Evolutionary conservation across 192 early-diverging fungal species (phyloP).

Genomic region (Coemansia sp.): DNA sequence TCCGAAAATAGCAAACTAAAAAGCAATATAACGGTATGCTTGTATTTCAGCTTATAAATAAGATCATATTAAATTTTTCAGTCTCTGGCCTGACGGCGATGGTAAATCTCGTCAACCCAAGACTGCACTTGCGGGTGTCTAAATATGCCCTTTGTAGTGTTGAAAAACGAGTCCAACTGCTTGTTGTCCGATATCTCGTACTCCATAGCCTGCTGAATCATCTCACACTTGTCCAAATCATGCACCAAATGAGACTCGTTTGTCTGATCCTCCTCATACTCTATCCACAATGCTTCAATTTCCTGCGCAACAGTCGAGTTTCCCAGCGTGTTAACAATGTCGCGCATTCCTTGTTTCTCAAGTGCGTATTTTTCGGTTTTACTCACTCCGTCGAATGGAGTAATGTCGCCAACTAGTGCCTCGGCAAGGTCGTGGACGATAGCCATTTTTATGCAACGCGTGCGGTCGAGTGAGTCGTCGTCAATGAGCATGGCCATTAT

Average conservation of each 20-base stretch:
- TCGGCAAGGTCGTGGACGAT: slow-evolving; percentile 94
- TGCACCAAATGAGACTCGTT: slow-evolving; percentile 80
- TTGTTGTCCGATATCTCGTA: slow-evolving; percentile 77
- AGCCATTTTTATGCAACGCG: slow-evolving; percentile 84
- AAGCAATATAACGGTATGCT: too few relatives aligned
- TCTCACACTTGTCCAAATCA: slow-evolving; percentile 96
- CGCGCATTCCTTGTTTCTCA: slow-evolving; percentile 57
- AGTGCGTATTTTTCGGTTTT: slow-evolving; percentile 73
- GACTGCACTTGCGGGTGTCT: slow-evolving; percentile 74
- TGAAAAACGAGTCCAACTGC: slow-evolving; percentile 75
- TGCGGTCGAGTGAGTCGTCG: slow-evolving; percentile 63
- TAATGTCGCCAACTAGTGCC: slow-evolving; percentile 75
- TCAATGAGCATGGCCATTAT: slow-evolving; percentile 83
- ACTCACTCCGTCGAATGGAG: slow-evolving; percentile 74
- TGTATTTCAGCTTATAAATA: not conserved
- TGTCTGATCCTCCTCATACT: slow-evolving; percentile 78
- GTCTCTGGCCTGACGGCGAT: slow-evolving; percentile 11
- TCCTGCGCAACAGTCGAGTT: slow-evolving; percentile 62
- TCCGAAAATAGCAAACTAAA: too few relatives aligned
- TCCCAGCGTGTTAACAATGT: slow-evolving; percentile 60
- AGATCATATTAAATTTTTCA: not conserved
- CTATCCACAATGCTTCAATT: slow-evolving; percentile 75
- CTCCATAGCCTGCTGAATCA: slow-evolving; percentile 89
- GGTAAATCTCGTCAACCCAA: slow-evolving; percentile 82
- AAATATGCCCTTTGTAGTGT: slow-evolving; percentile 78